Percentiles rank a stretch among this genome's conserved stretches.
phyloP scores from a whole-genome alignment of 2,329 filamentous ascomycete genomes.

The Aspergillus piperis region DNA sequence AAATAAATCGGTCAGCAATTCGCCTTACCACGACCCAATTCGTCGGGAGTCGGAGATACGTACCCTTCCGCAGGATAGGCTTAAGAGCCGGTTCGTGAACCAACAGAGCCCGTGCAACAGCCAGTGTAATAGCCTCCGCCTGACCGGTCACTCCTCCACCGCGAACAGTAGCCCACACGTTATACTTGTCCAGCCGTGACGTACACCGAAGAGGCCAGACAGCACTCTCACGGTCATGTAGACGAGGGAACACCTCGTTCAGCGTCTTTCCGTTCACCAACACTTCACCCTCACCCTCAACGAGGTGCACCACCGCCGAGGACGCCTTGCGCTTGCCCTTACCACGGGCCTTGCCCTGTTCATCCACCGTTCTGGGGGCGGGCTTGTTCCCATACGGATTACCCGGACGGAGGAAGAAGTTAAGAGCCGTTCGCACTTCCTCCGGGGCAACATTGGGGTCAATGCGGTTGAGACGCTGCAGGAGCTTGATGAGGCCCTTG shows the following conservation, averaged over 20 bases:
- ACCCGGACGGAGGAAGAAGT: slow-evolving; percentile 71
- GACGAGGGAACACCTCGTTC: slow-evolving; percentile 75
- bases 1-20: slow-evolving; percentile 23
- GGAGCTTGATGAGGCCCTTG: slow-evolving; percentile 70
- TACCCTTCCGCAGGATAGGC: slow-evolving; percentile 83
- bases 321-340: slow-evolving; percentile 87
- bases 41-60: slow-evolving; percentile 41
- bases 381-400: slow-evolving; percentile 68
- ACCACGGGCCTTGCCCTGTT: slow-evolving; percentile 74
- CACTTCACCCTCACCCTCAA: slow-evolving; percentile 90
- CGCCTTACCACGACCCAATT: neutral
- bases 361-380: slow-evolving; percentile 67
- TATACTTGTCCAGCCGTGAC: slow-evolving; percentile 89
- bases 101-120: slow-evolving; percentile 81
- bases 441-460: slow-evolving; percentile 73
- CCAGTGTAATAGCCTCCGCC: slow-evolving; percentile 89
- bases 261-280: slow-evolving; percentile 88
- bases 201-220: slow-evolving; percentile 87
- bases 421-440: slow-evolving; percentile 66
- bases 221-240: slow-evolving; percentile 93
- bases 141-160: slow-evolving; percentile 94
- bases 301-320: slow-evolving; percentile 78
- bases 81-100: slow-evolving; percentile 93
- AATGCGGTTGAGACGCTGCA: slow-evolving; percentile 82
- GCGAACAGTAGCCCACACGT: slow-evolving; percentile 80